Percentiles rank a stretch among this genome's conserved stretches.
Evolutionary conservation across 1,284 basidiomycete genomes (phyloP).

Genomic region (Kwoniella shivajii): DNA sequence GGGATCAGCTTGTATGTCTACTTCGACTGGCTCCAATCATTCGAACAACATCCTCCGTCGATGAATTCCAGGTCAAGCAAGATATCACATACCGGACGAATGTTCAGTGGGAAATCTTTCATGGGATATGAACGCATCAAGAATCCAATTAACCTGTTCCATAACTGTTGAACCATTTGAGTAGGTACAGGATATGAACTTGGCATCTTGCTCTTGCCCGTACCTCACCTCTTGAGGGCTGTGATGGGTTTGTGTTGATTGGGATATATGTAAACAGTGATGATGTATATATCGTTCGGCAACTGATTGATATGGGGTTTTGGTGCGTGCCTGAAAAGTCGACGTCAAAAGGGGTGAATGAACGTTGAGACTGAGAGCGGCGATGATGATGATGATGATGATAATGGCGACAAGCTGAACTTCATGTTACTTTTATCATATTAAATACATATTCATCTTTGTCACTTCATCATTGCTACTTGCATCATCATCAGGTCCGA

Average conservation of each 20-base stretch:
- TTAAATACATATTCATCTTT: too few relatives aligned
- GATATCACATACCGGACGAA: conserved; percentile 44
- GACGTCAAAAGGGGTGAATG: neutral
- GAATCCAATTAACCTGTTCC: conserved; percentile 29
- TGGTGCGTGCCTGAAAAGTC: neutral
- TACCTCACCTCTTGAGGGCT: too few relatives aligned
- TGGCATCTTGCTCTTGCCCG: conserved; percentile 19
- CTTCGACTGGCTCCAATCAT: too few relatives aligned
- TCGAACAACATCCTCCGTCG: neutral
- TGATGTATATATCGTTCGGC: neutral
- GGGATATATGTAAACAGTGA: neutral
- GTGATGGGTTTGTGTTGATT: too few relatives aligned
- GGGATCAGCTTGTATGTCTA: neutral
- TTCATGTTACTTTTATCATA: neutral
- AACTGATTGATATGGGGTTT: neutral
- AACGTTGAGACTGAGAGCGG: neutral
- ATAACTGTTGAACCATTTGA: conserved; percentile 36
- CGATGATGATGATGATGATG: neutral
- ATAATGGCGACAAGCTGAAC: neutral
- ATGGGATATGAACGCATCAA: conserved; percentile 43
- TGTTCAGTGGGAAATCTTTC: conserved; percentile 41
- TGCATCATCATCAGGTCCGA: too few relatives aligned
- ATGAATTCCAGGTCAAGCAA: neutral
- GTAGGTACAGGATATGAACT: conserved; percentile 41
- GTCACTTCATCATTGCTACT: too few relatives aligned